Conservation (phyloP, 1,284 basidiomycete species). For the Malassezia cuniculi region DNA sequence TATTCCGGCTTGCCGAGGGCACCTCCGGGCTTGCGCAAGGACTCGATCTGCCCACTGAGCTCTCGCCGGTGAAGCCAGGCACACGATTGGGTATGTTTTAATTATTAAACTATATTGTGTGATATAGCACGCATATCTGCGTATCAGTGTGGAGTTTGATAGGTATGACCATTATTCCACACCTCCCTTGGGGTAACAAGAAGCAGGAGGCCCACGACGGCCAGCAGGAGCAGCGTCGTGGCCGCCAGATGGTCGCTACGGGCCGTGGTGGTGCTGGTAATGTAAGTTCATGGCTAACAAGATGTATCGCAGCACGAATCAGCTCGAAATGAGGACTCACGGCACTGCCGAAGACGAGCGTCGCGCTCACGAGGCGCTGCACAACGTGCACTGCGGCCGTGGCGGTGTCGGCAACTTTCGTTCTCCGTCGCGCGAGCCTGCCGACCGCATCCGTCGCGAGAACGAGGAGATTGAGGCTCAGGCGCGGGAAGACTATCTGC, state of each 20-base stretch:
- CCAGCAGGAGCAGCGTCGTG: slow-evolving; percentile 22
- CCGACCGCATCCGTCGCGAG: slow-evolving; percentile 39
- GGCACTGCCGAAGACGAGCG: background rate
- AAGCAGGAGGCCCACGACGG: slow-evolving; percentile 13
- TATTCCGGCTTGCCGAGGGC: slow-evolving; percentile 7
- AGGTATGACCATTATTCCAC: too few relatives aligned
- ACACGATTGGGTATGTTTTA: too few relatives aligned
- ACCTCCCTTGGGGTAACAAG: too few relatives aligned
- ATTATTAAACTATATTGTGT: too few relatives aligned
- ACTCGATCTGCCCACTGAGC: slow-evolving; percentile 6
- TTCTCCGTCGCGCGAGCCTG: slow-evolving; percentile 55
- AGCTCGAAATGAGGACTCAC: background rate
- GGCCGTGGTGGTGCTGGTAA: slow-evolving; percentile 38
- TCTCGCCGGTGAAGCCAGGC: slow-evolving; percentile 3
- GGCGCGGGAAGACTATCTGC: slow-evolving; percentile 39
- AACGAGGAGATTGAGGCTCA: slow-evolving; percentile 19
- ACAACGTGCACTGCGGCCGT: slow-evolving; percentile 54
- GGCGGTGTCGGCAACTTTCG: slow-evolving; percentile 67
- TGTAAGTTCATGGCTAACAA: slow-evolving; percentile 29
- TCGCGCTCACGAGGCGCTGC: slow-evolving; percentile 2
- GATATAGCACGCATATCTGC: background rate
- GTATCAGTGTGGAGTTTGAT: background rate
- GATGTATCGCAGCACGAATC: too few relatives aligned
- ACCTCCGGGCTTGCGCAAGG: slow-evolving; percentile 7
- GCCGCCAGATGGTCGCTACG: slow-evolving; percentile 29